Percentiles rank a stretch among this genome's conserved stretches.
Evolutionary conservation across 441 rosid species (phyloP).

Genomic region (Eruca vesicaria): DNA sequence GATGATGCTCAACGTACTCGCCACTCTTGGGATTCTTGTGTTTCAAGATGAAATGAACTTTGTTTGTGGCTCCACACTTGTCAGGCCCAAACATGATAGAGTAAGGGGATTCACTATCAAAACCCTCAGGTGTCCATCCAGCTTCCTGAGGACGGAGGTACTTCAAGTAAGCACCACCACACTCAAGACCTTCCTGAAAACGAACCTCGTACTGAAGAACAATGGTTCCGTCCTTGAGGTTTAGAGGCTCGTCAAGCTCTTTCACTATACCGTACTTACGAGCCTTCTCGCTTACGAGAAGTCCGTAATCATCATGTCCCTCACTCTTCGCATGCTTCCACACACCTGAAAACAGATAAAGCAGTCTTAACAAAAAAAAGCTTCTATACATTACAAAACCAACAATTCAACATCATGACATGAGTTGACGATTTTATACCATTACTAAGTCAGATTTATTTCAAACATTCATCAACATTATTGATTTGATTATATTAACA

Average conservation of each 20-base stretch:
- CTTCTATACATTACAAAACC: background rate
- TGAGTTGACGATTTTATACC: background rate
- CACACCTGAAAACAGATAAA: constrained; percentile 53
- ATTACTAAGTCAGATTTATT: too few species aligned
- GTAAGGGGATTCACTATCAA: constrained; percentile 81
- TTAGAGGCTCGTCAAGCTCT: constrained; percentile 58
- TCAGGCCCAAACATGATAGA: constrained; percentile 98
- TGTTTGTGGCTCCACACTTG: constrained; percentile 94
- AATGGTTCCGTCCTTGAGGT: constrained; percentile 77
- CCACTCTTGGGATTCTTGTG: constrained; percentile 98
- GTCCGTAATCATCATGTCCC: constrained; percentile 96
- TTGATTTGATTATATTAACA: too few species aligned
- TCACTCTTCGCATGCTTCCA: constrained; percentile 93
- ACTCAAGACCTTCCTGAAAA: constrained; percentile 90
- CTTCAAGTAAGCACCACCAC: constrained; percentile 96
- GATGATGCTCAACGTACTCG: constrained; percentile 82
- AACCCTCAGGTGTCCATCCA: constrained; percentile 76
- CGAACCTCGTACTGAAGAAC: constrained; percentile 93
- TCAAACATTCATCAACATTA: too few species aligned
- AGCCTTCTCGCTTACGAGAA: constrained; percentile 89
- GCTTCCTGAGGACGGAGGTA: constrained; percentile 88
- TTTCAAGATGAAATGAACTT: constrained; percentile 92
- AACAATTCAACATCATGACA: background rate
- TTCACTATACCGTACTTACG: constrained; percentile 88
- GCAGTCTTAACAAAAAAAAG: background rate